These are phyloP conservation scores for Tylopilus vinaceipallidus DNA, from an alignment of 768 basidiomycete genomes.

Conservation along the genomic window DNA sequence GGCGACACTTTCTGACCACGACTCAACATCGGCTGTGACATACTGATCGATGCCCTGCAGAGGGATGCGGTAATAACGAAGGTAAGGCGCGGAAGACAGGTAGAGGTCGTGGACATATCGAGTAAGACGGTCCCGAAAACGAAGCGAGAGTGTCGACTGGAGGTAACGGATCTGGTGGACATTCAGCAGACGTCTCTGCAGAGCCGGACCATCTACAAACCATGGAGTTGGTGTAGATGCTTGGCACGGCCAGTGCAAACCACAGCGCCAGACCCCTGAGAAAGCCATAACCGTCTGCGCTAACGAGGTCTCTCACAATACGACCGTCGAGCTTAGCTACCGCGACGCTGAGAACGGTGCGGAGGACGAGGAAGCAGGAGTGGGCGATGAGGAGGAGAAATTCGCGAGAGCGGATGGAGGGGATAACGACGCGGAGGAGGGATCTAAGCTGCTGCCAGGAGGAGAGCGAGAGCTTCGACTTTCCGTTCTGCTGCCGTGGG, in stretches of 20 bases:
- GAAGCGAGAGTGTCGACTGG: slow-evolving; percentile 80
- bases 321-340: slow-evolving; percentile 88
- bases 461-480: slow-evolving; percentile 57
- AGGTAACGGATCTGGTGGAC: slow-evolving; percentile 76
- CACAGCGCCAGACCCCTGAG: slow-evolving; percentile 77
- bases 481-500: slow-evolving; percentile 25
- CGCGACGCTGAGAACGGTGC: slow-evolving; percentile 84
- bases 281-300: slow-evolving; percentile 83
- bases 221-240: slow-evolving; percentile 96
- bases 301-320: slow-evolving; percentile 86
- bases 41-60: slow-evolving; percentile 87
- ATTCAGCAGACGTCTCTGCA: neutral
- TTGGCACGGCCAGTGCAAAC: slow-evolving; percentile 89
- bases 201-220: slow-evolving; percentile 35
- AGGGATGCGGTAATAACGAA: slow-evolving; percentile 65
- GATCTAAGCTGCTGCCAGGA: slow-evolving; percentile 75
- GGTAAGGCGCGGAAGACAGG: slow-evolving; percentile 67
- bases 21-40: slow-evolving; percentile 87
- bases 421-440: slow-evolving; percentile 70
- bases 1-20: slow-evolving; percentile 83
- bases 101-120: slow-evolving; percentile 93
- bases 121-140: slow-evolving; percentile 81
- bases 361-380: slow-evolving; percentile 78
- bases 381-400: slow-evolving; percentile 71
- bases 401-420: slow-evolving; percentile 63